Evolutionary conservation across 164 flowering plant species (phyloP), one percentile per base, ranked within the genome.

Genomic region (Umbilicus rupestris): DNA sequence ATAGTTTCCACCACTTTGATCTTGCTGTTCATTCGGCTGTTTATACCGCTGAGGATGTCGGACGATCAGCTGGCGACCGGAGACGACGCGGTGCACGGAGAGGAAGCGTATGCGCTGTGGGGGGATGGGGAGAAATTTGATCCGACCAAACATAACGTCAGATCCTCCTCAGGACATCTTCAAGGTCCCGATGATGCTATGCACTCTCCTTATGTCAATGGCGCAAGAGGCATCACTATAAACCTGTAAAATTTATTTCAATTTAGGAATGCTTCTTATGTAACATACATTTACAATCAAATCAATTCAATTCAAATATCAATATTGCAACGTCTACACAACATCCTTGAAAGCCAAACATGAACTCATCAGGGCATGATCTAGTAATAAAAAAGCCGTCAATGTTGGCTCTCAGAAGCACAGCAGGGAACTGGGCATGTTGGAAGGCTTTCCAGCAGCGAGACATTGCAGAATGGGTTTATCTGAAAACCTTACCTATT

Each of bases 71-170:
- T 66, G 37, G 30, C 30, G 24, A 50, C 49, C 4, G 68, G 68
- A 20, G 68, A 83, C 58, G 84, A 81, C 30, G 87, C 84, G 3
- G 83, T 76, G 12, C 87, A 81, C 57, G 87, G 87, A 7, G 87
- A 83, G 65, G 84, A 83, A 65, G 86, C 84, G 30, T 83, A 83
- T 67, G 84, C 86, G 0, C 78, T 83, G 9, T 81, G 87, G 87
- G 83, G 83, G 4, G 83, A 81, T n/a, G 87, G 87, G 10, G 87
- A 83, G 65, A 83, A 74, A 44, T 83, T 68, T 50, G 87, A 81
- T 52, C 75, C 85, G 0, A 75, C 69, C 4, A 80, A 65, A 58
- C 86, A 82, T 42, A 81, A 66, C 10, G 24, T 47, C 0, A 59
- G 75, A 0, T 35, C 45, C 14, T 63, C 65, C 3, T n/a, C 65